phyloP scores from a whole-genome alignment of 192 early-diverging fungal species.

The Coemansia sp. region DNA sequence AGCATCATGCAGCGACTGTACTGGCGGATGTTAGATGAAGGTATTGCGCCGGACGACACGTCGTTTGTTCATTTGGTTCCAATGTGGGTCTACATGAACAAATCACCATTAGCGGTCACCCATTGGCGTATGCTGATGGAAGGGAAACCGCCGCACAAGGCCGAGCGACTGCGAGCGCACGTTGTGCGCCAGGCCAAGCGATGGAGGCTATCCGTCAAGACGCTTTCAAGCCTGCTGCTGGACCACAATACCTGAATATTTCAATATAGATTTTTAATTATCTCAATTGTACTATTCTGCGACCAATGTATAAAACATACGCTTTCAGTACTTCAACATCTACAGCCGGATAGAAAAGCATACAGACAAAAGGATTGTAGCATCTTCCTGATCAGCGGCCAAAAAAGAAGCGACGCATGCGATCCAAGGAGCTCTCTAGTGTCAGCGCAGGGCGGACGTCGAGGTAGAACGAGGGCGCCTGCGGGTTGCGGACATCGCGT shows the following conservation, averaged over 20 bases:
- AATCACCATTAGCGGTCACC: not conserved
- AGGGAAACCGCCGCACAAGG: conserved; percentile 7
- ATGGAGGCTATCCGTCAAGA: conserved; percentile 11
- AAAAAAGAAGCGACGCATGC: conserved; percentile 18
- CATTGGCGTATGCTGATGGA: conserved; percentile 10
- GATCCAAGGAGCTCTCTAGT: conserved; percentile 33
- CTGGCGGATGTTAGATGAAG: conserved; percentile 2
- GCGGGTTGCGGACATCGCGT: conserved; percentile 48
- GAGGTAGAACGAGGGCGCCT: conserved; percentile 69
- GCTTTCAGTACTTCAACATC: no score
- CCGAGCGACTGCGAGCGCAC: conserved; percentile 11
- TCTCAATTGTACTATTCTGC: no score
- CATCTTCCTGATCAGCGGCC: conserved; percentile 3
- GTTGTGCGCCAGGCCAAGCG: conserved; percentile 9
- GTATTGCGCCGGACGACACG: conserved; percentile 17
- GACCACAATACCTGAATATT: not conserved
- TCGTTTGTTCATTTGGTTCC: conserved; percentile 21
- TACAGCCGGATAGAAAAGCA: not conserved
- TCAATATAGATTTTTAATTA: not conserved
- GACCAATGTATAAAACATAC: no score
- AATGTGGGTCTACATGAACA: conserved; percentile 15
- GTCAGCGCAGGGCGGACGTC: conserved; percentile 87
- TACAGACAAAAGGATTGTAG: not conserved
- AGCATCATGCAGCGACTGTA: conserved; percentile 17
- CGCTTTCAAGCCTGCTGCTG: not conserved